Evolutionary conservation across 805 yeast species (phyloP).

Genomic region (Debaryomyces tyrocola): DNA sequence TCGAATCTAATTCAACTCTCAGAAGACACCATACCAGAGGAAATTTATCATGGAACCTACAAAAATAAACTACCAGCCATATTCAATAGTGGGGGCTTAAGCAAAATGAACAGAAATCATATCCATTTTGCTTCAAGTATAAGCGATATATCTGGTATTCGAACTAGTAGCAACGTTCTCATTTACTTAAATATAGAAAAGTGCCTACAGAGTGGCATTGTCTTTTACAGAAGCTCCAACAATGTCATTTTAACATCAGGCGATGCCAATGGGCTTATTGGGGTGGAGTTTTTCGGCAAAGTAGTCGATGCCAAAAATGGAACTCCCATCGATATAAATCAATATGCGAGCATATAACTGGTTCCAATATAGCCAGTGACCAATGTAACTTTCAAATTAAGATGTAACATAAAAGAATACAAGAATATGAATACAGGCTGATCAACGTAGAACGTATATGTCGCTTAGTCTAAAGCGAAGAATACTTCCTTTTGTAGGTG

Average conservation of each 20-base stretch:
- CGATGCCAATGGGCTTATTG: constrained; percentile 51
- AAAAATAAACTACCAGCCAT: constrained; percentile 47
- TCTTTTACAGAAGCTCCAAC: constrained; percentile 65
- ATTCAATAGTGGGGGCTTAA: constrained; percentile 54
- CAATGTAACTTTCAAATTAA: too few relatives aligned
- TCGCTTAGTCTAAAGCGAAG: too few relatives aligned
- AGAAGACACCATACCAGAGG: constrained; percentile 46
- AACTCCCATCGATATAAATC: neutral
- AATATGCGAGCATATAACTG: neutral
- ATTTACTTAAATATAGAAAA: constrained; percentile 61
- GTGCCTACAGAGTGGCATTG: constrained; percentile 43
- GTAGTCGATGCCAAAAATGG: constrained; percentile 16
- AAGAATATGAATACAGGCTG: too few relatives aligned
- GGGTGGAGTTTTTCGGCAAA: constrained; percentile 40
- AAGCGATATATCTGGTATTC: constrained; percentile 65
- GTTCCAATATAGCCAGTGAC: too few relatives aligned
- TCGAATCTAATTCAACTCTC: constrained; percentile 38
- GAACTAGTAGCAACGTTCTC: constrained; percentile 54
- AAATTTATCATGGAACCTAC: constrained; percentile 81
- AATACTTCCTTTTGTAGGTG: too few relatives aligned
- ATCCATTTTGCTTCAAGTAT: constrained; percentile 76
- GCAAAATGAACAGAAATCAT: constrained; percentile 75
- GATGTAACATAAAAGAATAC: too few relatives aligned
- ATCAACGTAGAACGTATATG: too few relatives aligned
- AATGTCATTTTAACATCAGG: constrained; percentile 74